Evolutionary conservation across 2,329 filamentous ascomycete species (phyloP).

Genomic region (Aspergillus calidoustus): DNA sequence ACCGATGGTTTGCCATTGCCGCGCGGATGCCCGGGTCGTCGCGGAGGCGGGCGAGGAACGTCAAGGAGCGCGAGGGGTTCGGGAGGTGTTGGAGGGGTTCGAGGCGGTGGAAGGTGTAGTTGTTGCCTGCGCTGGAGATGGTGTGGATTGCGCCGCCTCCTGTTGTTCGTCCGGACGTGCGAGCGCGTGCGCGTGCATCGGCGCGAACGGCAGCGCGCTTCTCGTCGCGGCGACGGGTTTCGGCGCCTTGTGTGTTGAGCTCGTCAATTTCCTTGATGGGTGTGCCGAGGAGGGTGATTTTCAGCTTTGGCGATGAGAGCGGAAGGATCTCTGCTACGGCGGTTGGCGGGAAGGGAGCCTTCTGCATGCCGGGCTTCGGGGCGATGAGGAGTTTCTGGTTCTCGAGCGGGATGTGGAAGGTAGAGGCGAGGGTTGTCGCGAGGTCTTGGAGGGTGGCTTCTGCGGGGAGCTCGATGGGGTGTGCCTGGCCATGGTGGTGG

Average conservation of each 20-base stretch:
- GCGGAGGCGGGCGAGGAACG: constrained; percentile 75
- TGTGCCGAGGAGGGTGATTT: constrained; percentile 53
- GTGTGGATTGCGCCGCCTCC: constrained; percentile 33
- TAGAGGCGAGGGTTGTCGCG: constrained; percentile 37
- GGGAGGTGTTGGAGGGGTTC: constrained; percentile 78
- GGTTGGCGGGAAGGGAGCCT: constrained; percentile 48
- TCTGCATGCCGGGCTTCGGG: constrained; percentile 53
- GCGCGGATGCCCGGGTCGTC: constrained; percentile 84
- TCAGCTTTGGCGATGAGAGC: constrained; percentile 44
- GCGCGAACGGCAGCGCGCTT: constrained; percentile 34
- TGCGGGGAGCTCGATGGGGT: constrained; percentile 53
- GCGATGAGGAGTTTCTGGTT: constrained; percentile 53
- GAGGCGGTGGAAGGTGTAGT: constrained; percentile 81
- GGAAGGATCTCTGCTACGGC: constrained; percentile 39
- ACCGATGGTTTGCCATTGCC: constrained; percentile 82
- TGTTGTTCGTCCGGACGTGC: neutral
- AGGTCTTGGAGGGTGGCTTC: constrained; percentile 57
- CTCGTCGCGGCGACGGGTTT: constrained; percentile 33
- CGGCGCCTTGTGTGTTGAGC: constrained; percentile 44
- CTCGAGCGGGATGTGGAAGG: constrained; percentile 43
- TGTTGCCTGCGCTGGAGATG: constrained; percentile 59
- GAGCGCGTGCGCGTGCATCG: constrained; percentile 23
- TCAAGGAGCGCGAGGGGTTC: constrained; percentile 69
- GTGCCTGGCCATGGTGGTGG: constrained; percentile 58
- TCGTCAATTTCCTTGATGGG: constrained; percentile 47